Percentiles rank a stretch among this genome's conserved stretches.
Conservation (phyloP, 2,329 filamentous ascomycete species). For the Pleochaeta shiraiana region DNA sequence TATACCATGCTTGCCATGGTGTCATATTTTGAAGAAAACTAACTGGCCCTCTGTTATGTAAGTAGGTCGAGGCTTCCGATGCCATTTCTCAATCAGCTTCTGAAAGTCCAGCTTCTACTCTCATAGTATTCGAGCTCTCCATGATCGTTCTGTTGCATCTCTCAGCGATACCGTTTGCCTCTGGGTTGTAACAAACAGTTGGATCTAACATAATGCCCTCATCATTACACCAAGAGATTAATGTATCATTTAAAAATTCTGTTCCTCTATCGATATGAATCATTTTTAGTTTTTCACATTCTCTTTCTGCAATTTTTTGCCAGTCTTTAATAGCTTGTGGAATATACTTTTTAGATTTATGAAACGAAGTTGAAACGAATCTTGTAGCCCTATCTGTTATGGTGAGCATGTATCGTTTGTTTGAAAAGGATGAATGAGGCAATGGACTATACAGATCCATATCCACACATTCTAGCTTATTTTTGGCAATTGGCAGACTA, state of each 20-base stretch:
- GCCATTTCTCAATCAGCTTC: neutral
- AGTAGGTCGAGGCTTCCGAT: neutral
- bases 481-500: neutral
- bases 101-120: neutral
- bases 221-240: neutral
- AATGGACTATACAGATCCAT: constrained; percentile 1
- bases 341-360: neutral
- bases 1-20: constrained; percentile 1
- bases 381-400: neutral
- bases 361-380: constrained; percentile 1
- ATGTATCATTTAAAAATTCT: neutral
- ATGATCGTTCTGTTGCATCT: neutral
- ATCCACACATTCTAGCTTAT: neutral
- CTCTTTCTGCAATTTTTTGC: neutral
- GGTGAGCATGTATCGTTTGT: neutral
- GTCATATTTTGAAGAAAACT: neutral
- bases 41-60: neutral
- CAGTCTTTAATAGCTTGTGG: neutral
- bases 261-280: neutral
- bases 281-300: constrained; percentile 1
- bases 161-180: constrained; percentile 1
- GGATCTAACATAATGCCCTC: neutral
- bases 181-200: constrained; percentile 3
- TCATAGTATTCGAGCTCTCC: neutral
- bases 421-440: neutral